These are phyloP conservation scores for Silybum marianum DNA, from an alignment of 129 eudicot species.

Conservation along the genomic window DNA sequence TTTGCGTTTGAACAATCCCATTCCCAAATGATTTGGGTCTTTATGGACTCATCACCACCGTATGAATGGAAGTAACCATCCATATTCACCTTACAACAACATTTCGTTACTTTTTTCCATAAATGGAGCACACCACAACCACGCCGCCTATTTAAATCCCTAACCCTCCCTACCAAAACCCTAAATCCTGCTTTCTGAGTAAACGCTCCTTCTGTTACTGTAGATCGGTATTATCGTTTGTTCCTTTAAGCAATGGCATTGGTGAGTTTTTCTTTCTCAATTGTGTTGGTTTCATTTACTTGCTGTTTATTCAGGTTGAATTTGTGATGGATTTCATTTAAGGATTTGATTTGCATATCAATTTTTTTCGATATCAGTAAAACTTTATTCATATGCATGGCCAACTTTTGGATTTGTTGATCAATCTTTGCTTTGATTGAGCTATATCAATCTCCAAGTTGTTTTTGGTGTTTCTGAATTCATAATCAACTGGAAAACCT, in stretches of 20 bases:
- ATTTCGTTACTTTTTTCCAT: background rate
- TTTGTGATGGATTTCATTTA: slow-evolving; percentile 1
- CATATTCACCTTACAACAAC: too few relatives aligned
- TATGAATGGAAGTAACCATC: too few relatives aligned
- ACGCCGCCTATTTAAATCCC: background rate
- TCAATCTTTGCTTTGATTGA: background rate
- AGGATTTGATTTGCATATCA: background rate
- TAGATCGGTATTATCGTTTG: slow-evolving; percentile 35
- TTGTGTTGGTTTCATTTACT: background rate
- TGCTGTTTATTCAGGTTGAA: background rate
- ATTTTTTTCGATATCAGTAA: background rate
- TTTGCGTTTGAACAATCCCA: too few relatives aligned
- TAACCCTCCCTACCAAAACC: slow-evolving; percentile 19
- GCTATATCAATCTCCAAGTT: background rate
- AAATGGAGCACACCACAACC: background rate
- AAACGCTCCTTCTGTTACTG: background rate
- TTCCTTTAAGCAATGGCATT: slow-evolving; percentile 57
- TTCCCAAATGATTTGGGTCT: too few relatives aligned
- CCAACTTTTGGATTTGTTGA: background rate
- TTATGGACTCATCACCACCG: too few relatives aligned
- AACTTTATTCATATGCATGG: background rate
- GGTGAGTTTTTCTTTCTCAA: slow-evolving; percentile 42
- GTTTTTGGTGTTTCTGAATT: background rate
- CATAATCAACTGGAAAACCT: background rate
- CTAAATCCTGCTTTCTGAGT: slow-evolving; percentile 12